Percentiles rank a stretch among this genome's conserved stretches.
Conservation (phyloP, 495 filamentous ascomycete genomes). For the Pyronema omphalodes region DNA sequence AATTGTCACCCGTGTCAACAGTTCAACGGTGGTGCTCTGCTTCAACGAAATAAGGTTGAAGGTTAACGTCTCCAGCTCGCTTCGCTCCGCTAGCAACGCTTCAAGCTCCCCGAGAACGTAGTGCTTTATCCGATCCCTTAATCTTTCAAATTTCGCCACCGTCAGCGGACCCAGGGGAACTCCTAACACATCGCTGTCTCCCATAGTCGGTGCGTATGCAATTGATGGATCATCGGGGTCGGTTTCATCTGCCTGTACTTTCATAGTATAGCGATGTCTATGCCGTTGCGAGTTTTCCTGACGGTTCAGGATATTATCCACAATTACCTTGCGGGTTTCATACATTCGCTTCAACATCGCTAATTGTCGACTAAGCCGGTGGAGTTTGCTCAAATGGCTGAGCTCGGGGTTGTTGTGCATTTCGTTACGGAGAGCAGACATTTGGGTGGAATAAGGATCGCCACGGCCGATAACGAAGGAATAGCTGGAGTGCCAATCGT, state of each 20-base stretch:
- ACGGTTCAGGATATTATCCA: constrained; percentile 47
- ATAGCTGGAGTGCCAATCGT: constrained; percentile 63
- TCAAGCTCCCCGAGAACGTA: constrained; percentile 69
- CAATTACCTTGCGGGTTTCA: constrained; percentile 59
- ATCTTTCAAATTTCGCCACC: constrained; percentile 53
- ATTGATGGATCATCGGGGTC: neutral
- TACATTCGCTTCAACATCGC: constrained; percentile 57
- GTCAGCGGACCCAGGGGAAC: constrained; percentile 45
- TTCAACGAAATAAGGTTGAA: constrained; percentile 79
- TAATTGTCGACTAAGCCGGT: constrained; percentile 49
- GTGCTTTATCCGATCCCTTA: constrained; percentile 56
- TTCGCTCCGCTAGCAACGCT: constrained; percentile 61
- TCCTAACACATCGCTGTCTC: constrained; percentile 29
- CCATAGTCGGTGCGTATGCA: constrained; percentile 3
- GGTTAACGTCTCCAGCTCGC: constrained; percentile 48
- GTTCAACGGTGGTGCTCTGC: constrained; percentile 60
- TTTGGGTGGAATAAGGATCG: constrained; percentile 39
- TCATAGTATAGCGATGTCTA: neutral
- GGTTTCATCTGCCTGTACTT: neutral
- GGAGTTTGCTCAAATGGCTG: constrained; percentile 49
- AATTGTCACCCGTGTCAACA: constrained; percentile 60
- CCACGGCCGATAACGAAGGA: constrained; percentile 41
- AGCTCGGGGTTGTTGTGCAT: constrained; percentile 44
- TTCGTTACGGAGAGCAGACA: constrained; percentile 36
- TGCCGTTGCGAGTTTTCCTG: constrained; percentile 25